Base-by-base conservation (phyloP, 306 rosid species). In the Sicyos baderoa region DNA sequence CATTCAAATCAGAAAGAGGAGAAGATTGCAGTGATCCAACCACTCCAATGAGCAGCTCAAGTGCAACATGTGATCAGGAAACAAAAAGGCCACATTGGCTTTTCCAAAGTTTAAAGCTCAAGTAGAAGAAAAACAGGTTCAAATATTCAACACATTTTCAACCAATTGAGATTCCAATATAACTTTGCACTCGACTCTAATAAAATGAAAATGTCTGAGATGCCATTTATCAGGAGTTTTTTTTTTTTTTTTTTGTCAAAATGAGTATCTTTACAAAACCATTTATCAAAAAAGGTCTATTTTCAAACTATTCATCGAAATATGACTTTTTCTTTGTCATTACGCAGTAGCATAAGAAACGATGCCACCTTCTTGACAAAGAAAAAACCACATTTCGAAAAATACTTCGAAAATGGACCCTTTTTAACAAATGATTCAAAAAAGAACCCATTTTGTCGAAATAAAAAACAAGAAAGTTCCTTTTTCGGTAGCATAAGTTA, bases 21-120 rank as follows among this genome's bases (percentile, higher is more conserved):
- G 90, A 74, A 49, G 96, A 87, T 64, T 76, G 74, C 81, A 87
- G 88, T 75, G 93, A 89, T 44, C 87, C 95, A 56, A 76, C 73
- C 54, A 85, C 89, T 11, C 86, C 96, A 17, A 81, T 86, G 75
- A 93, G 91, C 79, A 89, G 88, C 78, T 82, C 90, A 27, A 92
- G 84, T 77, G 89, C 89, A 22, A 89, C 86, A 45, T 77, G 80
- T 74, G 84, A 89, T 69, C 95, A 76, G 74, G 88, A 91, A 75
- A 81, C 80, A 69, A 83, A 83, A 79, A 78, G 87, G 74, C 80
- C 86, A 70, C 87, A 78, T 83, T 86, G 97, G 91, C 91, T 86
- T 77, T 76, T 87, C 66, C 93, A 83, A 78, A 79, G 89, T 52
- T 80, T 89, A 79, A 88, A 80, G 84, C 91, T 86, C 54, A 54